These are phyloP conservation scores for Neopestalotiopsis sp. DNA, from an alignment of 2,329 filamentous ascomycete genomes.

Conservation along the genomic window DNA sequence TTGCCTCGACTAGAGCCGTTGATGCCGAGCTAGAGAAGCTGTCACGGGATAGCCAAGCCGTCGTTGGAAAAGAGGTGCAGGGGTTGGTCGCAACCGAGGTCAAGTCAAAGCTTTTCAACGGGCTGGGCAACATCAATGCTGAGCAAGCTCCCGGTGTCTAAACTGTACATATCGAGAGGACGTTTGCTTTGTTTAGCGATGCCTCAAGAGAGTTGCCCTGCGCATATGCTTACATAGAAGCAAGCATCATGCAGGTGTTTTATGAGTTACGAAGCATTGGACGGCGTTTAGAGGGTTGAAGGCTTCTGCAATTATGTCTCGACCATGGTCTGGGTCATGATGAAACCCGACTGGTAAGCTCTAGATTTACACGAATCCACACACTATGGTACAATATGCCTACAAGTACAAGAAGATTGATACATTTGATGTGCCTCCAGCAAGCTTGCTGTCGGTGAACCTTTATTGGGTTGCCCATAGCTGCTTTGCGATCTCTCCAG, in stretches of 20 bases:
- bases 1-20: constrained; percentile 9
- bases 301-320: constrained; percentile 13
- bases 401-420: background rate
- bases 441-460: background rate
- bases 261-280: constrained; percentile 38
- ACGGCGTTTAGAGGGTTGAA: constrained; percentile 32
- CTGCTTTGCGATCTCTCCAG: constrained; percentile 25
- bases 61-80: constrained; percentile 40
- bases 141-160: background rate
- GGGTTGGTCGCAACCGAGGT: constrained; percentile 38
- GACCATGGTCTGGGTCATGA: background rate
- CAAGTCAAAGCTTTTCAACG: constrained; percentile 39
- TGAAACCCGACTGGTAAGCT: constrained; percentile 12
- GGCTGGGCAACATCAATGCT: constrained; percentile 23
- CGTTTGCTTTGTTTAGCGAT: background rate
- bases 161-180: background rate
- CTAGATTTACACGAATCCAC: constrained; percentile 23
- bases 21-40: constrained; percentile 35
- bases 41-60: constrained; percentile 34
- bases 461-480: background rate
- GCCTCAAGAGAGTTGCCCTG: background rate
- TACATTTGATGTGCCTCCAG: background rate
- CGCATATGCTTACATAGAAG: background rate
- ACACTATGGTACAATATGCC: background rate
- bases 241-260: constrained; percentile 5